Percentiles rank a stretch among this genome's conserved stretches.
These are phyloP conservation scores for Panaeolus papilionaceus DNA, from an alignment of 768 basidiomycete species.

Conservation along the genomic window DNA sequence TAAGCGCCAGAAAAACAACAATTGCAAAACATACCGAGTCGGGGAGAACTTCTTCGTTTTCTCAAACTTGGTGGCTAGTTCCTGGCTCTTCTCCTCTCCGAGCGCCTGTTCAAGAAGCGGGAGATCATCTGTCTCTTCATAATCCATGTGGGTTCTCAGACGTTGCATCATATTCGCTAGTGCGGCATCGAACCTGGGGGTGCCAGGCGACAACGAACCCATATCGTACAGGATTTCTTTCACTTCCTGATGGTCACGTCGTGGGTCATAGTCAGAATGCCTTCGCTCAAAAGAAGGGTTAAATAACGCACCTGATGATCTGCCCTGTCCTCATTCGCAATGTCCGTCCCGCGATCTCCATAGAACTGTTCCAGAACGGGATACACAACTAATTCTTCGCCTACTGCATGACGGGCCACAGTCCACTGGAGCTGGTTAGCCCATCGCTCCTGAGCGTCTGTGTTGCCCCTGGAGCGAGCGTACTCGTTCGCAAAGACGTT, in stretches of 20 bases:
- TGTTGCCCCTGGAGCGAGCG: constrained; percentile 44
- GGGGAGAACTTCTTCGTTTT: constrained; percentile 22
- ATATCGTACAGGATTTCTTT: constrained; percentile 2
- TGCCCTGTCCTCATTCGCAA: constrained; percentile 60
- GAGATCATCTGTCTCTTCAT: constrained; percentile 4
- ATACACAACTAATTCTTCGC: constrained; percentile 69
- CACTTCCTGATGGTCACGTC: not conserved
- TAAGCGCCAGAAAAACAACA: not conserved
- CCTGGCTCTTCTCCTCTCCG: constrained; percentile 6
- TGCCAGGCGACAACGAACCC: not conserved
- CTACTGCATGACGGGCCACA: constrained; percentile 64
- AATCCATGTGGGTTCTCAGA: constrained; percentile 1
- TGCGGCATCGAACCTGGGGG: not conserved
- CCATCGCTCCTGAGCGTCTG: constrained; percentile 59
- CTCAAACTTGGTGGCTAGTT: constrained; percentile 8
- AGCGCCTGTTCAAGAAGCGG: constrained; percentile 12
- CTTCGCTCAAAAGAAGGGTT: not conserved
- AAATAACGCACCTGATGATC: constrained; percentile 57
- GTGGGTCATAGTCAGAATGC: not conserved
- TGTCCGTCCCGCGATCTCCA: constrained; percentile 52
- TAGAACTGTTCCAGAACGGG: constrained; percentile 65
- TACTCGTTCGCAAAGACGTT: constrained; percentile 62
- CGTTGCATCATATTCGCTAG: not conserved
- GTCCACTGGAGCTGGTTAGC: constrained; percentile 64
- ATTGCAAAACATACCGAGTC: constrained; percentile 14